Conservation (phyloP, 768 basidiomycete species). For the Kwoniella shandongensis region DNA sequence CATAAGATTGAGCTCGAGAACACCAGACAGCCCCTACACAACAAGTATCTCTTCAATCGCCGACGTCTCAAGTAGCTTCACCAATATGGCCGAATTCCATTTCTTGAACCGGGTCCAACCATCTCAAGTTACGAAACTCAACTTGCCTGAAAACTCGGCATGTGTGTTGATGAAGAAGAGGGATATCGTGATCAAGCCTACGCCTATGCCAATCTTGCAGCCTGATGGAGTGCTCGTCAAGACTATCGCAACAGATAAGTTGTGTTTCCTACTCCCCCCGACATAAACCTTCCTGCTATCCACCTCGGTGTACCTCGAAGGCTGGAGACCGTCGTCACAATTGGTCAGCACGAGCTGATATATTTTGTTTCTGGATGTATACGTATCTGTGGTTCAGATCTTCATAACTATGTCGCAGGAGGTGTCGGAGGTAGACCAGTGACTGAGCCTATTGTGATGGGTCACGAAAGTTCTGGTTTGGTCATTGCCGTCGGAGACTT, state of each 20-base stretch:
- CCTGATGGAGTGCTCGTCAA: constrained; percentile 49
- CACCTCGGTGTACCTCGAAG: background rate
- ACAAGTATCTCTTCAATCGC: no score
- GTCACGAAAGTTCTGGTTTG: constrained; percentile 45
- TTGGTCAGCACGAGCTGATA: no score
- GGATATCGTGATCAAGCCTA: constrained; percentile 34
- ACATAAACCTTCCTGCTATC: no score
- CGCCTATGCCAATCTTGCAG: constrained; percentile 39
- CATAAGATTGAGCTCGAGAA: no score
- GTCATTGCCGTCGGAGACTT: constrained; percentile 46
- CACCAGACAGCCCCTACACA: no score
- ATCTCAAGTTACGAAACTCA: constrained; percentile 31
- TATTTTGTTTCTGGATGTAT: background rate
- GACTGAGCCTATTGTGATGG: constrained; percentile 41
- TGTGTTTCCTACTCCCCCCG: background rate
- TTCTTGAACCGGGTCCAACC: constrained; percentile 40
- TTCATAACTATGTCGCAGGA: constrained; percentile 41
- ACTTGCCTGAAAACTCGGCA: constrained; percentile 35
- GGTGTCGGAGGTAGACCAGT: constrained; percentile 48
- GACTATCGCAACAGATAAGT: constrained; percentile 44
- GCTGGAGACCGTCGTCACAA: constrained; percentile 12
- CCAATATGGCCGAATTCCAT: constrained; percentile 42
- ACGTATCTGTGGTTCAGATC: constrained; percentile 47
- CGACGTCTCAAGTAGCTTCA: background rate
- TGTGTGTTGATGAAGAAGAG: constrained; percentile 37